Evolutionary conservation across 1,284 basidiomycete species (phyloP), one percentile per base, ranked within the genome.

Genomic region (Sanghuangporus sanghuang): DNA sequence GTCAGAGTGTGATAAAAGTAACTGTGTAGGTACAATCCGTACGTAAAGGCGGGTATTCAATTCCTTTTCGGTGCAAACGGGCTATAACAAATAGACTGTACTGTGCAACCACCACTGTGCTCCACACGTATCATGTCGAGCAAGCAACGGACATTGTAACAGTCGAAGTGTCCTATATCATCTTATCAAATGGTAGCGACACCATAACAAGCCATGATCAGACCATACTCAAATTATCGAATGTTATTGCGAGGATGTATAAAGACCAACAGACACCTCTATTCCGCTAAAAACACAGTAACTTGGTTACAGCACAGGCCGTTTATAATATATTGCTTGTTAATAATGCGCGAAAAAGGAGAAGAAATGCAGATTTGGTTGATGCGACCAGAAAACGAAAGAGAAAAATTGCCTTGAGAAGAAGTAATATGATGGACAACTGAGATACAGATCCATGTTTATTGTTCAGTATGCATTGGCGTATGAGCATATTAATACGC

Each of bases 191-290:
- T 32, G 5, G 27, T 32, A 32, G 4, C 27, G 27, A 5, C 3
- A 32, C 4, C 27, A 32, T 32, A 32, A 32, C 27, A 32, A 32
- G 27, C 27, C 27, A 5, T 32, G 5, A 3, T 32, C 27, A 32
- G 23, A 23, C 23, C 23, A 2, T 23, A 23, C 2, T 23, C 23
- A 23, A 23, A 32, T 32, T 3, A 32, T 32, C 27, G 27, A 32
- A 32, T 32, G 27, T 32, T 32, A 2, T 72, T 3, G 87, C 87
- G 14, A 92, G 73, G 14, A 46, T n/a, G 44, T n/a, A 7, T 3
- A 46, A n/a, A 18, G 14, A 2, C 21, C 16, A 18, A 46, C 44
- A 46, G 16, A 46, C 21, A 16, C 44, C 16, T 46, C 44, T 46
- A 46, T 46, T 46, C 44, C 44, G 21, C 44, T 46, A 46, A 46